Conservation (phyloP, 1,139 yeast genomes). For the Protomyces pachydermus region DNA sequence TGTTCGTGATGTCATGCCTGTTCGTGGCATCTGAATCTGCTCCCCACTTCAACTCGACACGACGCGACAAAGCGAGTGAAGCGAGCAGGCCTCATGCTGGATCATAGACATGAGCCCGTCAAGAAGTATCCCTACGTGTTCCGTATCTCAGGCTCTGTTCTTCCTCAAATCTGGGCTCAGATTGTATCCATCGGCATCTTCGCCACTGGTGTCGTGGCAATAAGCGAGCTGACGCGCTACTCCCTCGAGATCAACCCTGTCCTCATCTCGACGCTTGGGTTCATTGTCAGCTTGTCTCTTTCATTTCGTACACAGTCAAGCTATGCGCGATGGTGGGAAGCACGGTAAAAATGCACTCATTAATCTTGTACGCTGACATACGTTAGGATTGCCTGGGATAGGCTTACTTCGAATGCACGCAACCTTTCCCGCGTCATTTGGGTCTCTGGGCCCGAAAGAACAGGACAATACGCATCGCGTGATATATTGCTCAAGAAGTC, state of each 20-base stretch:
- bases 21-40: too few species aligned
- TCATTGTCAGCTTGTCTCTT: constrained; percentile 32
- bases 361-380: background rate
- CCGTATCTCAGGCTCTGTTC: constrained; percentile 31
- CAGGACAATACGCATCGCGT: constrained; percentile 4
- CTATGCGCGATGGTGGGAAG: constrained; percentile 32
- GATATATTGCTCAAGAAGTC: constrained; percentile 29
- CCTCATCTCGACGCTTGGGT: constrained; percentile 32
- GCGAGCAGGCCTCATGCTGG: too few species aligned
- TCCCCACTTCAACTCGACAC: too few species aligned
- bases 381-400: constrained; percentile 11
- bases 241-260: constrained; percentile 29
- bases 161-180: constrained; percentile 30
- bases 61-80: too few species aligned
- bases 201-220: constrained; percentile 26
- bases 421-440: constrained; percentile 30
- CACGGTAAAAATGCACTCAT: constrained; percentile 28
- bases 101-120: background rate
- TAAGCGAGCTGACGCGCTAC: constrained; percentile 26
- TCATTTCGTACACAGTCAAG: constrained; percentile 32
- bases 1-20: too few species aligned
- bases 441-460: constrained; percentile 24
- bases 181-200: constrained; percentile 28
- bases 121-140: constrained; percentile 29
- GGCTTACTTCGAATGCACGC: constrained; percentile 19